Evolutionary conservation across 2,329 filamentous ascomycete species (phyloP).

Genomic region (Pyricularia grisea): DNA sequence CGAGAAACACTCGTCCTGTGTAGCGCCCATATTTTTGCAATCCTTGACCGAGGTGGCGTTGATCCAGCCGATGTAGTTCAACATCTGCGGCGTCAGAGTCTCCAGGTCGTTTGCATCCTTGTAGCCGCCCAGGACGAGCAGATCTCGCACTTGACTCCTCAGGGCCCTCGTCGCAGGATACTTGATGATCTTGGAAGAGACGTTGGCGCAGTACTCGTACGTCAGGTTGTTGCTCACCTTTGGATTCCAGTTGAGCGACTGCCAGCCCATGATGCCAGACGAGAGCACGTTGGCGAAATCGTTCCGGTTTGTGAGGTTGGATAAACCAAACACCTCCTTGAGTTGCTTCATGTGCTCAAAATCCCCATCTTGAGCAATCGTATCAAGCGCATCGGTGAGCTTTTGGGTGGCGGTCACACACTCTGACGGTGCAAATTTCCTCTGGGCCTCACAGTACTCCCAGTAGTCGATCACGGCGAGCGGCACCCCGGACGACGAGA

Average conservation of each 20-base stretch:
- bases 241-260: constrained; percentile 24
- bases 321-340: constrained; percentile 19
- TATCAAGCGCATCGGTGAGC: constrained; percentile 22
- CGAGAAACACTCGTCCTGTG: constrained; percentile 20
- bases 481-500: constrained; percentile 71
- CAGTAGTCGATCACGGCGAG: constrained; percentile 20
- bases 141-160: constrained; percentile 15
- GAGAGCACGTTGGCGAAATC: constrained; percentile 21
- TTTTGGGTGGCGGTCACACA: constrained; percentile 58
- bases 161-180: constrained; percentile 16
- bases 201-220: constrained; percentile 20
- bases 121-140: constrained; percentile 21
- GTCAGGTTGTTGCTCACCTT: constrained; percentile 16
- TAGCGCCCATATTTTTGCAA: constrained; percentile 10
- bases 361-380: constrained; percentile 19
- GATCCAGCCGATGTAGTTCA: constrained; percentile 24
- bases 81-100: constrained; percentile 16
- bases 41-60: constrained; percentile 12
- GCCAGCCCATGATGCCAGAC: constrained; percentile 20
- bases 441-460: constrained; percentile 22
- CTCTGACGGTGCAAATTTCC: constrained; percentile 28
- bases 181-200: constrained; percentile 15
- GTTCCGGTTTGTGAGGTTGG: constrained; percentile 17
- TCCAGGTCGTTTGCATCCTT: constrained; percentile 14
- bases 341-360: constrained; percentile 16